Conservation (phyloP, 768 basidiomycete species). For the Lactarius akahatsu region DNA sequence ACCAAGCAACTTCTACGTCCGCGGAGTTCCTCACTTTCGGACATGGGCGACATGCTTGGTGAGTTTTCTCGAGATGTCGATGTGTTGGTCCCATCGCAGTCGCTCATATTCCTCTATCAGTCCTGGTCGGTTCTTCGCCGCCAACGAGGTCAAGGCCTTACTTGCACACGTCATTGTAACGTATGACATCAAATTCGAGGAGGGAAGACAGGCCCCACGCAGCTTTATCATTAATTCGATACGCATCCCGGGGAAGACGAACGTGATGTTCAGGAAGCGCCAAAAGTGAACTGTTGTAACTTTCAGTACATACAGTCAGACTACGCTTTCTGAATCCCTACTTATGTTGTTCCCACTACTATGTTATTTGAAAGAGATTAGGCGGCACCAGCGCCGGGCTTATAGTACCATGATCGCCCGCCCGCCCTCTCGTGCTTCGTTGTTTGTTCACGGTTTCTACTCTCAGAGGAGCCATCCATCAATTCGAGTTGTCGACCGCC, state of each 20-base stretch:
- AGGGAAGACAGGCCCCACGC: slow-evolving; percentile 21
- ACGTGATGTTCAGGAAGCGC: slow-evolving; percentile 32
- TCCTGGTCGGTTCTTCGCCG: slow-evolving; percentile 29
- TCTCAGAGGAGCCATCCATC: neutral
- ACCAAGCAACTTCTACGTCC: slow-evolving; percentile 34
- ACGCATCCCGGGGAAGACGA: slow-evolving; percentile 19
- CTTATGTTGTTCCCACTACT: neutral
- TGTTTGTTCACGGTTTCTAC: neutral
- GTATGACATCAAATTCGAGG: slow-evolving; percentile 33
- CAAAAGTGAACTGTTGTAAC: neutral
- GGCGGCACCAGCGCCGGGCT: neutral
- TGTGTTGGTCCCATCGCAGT: neutral
- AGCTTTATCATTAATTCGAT: neutral
- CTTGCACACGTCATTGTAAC: slow-evolving; percentile 31
- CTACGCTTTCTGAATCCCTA: neutral
- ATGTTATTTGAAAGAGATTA: neutral
- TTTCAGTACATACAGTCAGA: neutral
- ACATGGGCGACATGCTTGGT: slow-evolving; percentile 35
- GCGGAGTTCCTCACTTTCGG: slow-evolving; percentile 37
- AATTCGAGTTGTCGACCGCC: neutral
- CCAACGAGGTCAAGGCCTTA: slow-evolving; percentile 31
- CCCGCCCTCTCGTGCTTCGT: neutral
- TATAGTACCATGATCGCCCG: neutral
- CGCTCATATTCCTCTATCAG: neutral
- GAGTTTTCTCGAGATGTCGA: slow-evolving; percentile 2